A percentile compares a stretch with the other conserved stretches of the same genome.
These are phyloP conservation scores for Cordyceps cateniannulata DNA, from an alignment of 2,329 filamentous ascomycete genomes.

Conservation along the genomic window DNA sequence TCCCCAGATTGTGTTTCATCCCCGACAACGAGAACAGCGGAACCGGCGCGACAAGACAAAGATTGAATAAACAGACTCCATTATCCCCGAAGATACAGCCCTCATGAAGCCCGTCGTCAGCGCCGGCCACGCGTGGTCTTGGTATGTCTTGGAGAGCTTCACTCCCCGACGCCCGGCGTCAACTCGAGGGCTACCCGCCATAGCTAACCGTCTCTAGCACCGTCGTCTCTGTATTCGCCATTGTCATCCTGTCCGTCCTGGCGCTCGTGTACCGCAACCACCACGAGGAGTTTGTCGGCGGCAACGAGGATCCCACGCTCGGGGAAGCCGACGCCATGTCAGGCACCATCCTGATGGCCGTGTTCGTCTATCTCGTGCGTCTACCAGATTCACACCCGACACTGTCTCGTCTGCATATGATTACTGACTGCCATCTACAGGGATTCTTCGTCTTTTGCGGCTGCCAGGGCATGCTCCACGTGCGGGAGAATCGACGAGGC, in stretches of 20 bases:
- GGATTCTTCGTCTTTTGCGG: conserved; percentile 88
- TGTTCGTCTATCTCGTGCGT: conserved; percentile 83
- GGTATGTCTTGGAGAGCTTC: conserved; percentile 48
- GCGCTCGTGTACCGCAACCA: conserved; percentile 69
- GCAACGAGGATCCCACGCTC: conserved; percentile 60
- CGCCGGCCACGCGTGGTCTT: conserved; percentile 89
- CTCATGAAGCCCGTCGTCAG: conserved; percentile 93
- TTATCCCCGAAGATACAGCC: neutral
- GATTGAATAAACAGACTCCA: neutral
- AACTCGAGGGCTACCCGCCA: neutral
- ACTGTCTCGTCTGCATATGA: neutral
- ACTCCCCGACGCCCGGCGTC: neutral
- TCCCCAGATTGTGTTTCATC: neutral
- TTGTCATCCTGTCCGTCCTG: conserved; percentile 58
- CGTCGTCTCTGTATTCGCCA: conserved; percentile 59
- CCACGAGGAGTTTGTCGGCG: conserved; percentile 79
- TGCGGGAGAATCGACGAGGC: conserved; percentile 74
- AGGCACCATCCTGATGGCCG: conserved; percentile 77
- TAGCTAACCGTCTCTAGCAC: conserved; percentile 49
- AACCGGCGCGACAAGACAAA: neutral
- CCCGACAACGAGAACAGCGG: neutral
- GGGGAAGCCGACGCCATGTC: conserved; percentile 72
- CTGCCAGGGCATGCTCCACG: conserved; percentile 79
- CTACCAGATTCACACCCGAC: neutral
- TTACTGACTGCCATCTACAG: conserved; percentile 36